Evolutionary conservation across 2,329 filamentous ascomycete genomes (phyloP).

Genomic region (Nothopassalora personata): DNA sequence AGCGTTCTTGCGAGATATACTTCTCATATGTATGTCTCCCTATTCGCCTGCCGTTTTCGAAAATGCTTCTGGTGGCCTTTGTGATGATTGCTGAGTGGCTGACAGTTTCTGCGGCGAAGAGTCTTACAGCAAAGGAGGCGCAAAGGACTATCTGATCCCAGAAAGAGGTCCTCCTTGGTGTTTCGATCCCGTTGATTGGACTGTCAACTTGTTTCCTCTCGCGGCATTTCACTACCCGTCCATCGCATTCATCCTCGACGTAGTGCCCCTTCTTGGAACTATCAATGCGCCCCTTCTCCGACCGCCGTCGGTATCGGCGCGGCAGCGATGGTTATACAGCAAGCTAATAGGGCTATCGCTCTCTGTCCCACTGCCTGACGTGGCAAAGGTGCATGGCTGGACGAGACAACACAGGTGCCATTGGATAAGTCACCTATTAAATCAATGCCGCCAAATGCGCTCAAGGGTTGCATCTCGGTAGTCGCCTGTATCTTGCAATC

Average conservation of each 20-base stretch:
- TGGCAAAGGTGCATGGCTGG: constrained; percentile 64
- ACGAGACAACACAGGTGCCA: constrained; percentile 59
- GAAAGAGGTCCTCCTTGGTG: constrained; percentile 63
- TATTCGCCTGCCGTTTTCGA: neutral
- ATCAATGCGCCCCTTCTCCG: constrained; percentile 64
- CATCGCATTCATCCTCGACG: constrained; percentile 61
- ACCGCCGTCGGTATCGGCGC: constrained; percentile 12
- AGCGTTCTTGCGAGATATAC: constrained; percentile 54
- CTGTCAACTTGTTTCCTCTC: constrained; percentile 74
- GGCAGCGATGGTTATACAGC: neutral
- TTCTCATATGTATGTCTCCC: constrained; percentile 54
- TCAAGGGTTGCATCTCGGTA: constrained; percentile 62
- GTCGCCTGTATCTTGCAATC: constrained; percentile 66
- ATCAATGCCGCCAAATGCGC: constrained; percentile 59
- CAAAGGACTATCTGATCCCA: constrained; percentile 61
- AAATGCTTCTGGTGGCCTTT: neutral
- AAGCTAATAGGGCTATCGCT: constrained; percentile 25
- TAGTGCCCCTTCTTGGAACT: constrained; percentile 61
- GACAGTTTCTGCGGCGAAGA: constrained; percentile 71
- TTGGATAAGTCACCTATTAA: constrained; percentile 58
- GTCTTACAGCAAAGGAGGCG: constrained; percentile 63
- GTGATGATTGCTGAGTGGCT: neutral
- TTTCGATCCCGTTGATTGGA: constrained; percentile 70
- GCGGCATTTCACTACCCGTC: constrained; percentile 79
- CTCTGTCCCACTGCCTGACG: constrained; percentile 64